phyloP scores from a whole-genome alignment of 129 eudicot genomes.

The Escallonia rubra region DNA sequence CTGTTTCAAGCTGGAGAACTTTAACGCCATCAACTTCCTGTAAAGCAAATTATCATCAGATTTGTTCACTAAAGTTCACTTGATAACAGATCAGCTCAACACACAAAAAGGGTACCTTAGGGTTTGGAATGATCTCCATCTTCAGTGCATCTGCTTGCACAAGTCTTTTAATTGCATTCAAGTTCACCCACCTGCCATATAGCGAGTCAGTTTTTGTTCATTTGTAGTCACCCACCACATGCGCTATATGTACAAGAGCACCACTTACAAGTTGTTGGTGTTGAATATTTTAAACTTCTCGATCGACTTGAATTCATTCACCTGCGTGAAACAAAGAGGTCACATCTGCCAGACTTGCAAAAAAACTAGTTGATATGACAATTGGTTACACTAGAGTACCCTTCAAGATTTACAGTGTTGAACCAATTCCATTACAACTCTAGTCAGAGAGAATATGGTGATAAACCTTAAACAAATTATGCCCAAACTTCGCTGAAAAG shows the following conservation, averaged over 20 bases:
- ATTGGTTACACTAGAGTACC: neutral
- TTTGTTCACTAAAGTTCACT: neutral
- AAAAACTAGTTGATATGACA: neutral
- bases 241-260: neutral
- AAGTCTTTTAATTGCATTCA: slow-evolving; percentile 86
- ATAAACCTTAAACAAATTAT: no score
- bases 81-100: neutral
- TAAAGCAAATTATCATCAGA: slow-evolving; percentile 11
- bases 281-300: slow-evolving; percentile 99
- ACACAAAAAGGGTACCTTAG: slow-evolving; percentile 51
- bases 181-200: slow-evolving; percentile 79
- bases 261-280: slow-evolving; percentile 90
- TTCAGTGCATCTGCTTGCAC: slow-evolving; percentile 83
- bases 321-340: slow-evolving; percentile 49
- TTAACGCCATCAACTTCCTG: slow-evolving; percentile 93
- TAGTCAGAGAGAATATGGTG: neutral
- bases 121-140: slow-evolving; percentile 99
- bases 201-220: slow-evolving; percentile 8
- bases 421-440: no score
- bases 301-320: slow-evolving; percentile 91
- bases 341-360: slow-evolving; percentile 10
- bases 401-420: no score
- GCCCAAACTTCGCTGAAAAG: no score
- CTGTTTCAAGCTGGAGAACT: slow-evolving; percentile 99
- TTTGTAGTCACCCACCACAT: slow-evolving; percentile 4